Conservation (phyloP, 2,329 filamentous ascomycete genomes). For the Penicillium sp. region DNA sequence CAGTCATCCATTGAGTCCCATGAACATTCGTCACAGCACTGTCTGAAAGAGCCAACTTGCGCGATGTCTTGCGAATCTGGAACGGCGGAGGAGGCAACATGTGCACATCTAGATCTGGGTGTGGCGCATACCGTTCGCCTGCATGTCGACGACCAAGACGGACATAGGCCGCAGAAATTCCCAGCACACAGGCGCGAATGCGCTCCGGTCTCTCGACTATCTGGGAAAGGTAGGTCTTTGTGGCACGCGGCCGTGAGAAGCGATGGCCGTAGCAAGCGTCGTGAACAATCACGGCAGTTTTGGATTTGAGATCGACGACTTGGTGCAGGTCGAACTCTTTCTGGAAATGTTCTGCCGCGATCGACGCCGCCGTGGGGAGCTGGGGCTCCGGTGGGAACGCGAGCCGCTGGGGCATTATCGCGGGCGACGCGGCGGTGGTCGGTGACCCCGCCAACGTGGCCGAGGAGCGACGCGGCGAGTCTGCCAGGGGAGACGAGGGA, state of each 20-base stretch:
- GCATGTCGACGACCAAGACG: constrained; percentile 78
- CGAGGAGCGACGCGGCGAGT: constrained; percentile 37
- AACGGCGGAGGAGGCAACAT: constrained; percentile 68
- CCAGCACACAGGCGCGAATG: constrained; percentile 77
- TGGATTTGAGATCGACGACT: constrained; percentile 39
- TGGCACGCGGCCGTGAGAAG: constrained; percentile 80
- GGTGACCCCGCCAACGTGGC: constrained; percentile 30
- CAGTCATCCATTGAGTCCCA: constrained; percentile 88
- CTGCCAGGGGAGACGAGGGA: constrained; percentile 30
- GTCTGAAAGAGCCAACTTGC: constrained; percentile 69
- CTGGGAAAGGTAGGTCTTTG: constrained; percentile 64
- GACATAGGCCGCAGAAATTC: constrained; percentile 83
- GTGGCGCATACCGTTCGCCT: constrained; percentile 66
- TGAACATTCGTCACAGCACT: constrained; percentile 86
- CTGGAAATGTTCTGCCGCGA: constrained; percentile 68
- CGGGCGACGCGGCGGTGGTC: constrained; percentile 18
- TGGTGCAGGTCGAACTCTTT: constrained; percentile 67
- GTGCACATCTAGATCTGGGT: constrained; percentile 58
- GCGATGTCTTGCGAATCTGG: constrained; percentile 75
- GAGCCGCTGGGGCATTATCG: constrained; percentile 30
- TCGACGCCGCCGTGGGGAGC: constrained; percentile 49
- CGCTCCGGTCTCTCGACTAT: constrained; percentile 95
- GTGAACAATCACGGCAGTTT: constrained; percentile 82
- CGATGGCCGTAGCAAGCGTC: constrained; percentile 95
- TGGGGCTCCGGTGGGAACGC: constrained; percentile 24